A percentile compares a stretch with the other conserved stretches of the same genome.
phyloP scores from a whole-genome alignment of 2,329 filamentous ascomycete species.

The Ceratocystiopsis sp. region DNA sequence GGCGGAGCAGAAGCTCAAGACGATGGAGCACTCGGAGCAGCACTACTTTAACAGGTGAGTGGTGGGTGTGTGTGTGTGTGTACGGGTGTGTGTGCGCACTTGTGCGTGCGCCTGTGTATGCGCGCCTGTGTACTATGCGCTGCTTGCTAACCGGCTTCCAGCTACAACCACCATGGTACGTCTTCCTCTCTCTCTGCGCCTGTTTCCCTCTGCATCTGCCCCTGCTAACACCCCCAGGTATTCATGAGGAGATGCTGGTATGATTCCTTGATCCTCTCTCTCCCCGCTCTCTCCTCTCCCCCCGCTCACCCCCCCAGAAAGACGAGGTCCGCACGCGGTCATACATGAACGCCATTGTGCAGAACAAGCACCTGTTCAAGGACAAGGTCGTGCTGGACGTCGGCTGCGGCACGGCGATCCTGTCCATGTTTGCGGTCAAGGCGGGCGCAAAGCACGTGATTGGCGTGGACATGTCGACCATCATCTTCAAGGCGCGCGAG shows the following conservation, averaged over 20 bases:
- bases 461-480: constrained; percentile 98
- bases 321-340: constrained; percentile 93
- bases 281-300: constrained; percentile 5
- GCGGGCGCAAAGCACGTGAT: constrained; percentile 97
- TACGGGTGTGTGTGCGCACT: too few species aligned
- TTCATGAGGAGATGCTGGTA: constrained; percentile 97
- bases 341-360: constrained; percentile 94
- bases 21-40: constrained; percentile 85
- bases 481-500: constrained; percentile 95
- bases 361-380: constrained; percentile 89
- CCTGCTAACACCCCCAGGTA: constrained; percentile 36
- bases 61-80: constrained; percentile 2
- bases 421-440: constrained; percentile 97
- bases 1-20: constrained; percentile 46
- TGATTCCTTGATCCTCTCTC: constrained; percentile 28
- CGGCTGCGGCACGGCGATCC: constrained; percentile 90
- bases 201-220: too few species aligned
- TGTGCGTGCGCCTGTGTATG: too few species aligned
- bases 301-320: constrained; percentile 42
- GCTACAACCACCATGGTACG: constrained; percentile 95
- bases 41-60: constrained; percentile 96
- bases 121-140: too few species aligned
- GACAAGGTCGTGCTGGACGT: constrained; percentile 91
- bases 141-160: constrained; percentile 22
- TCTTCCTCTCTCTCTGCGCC: not conserved